phyloP scores from a whole-genome alignment of 2,329 filamentous ascomycete species.

The Fusarium papillatum region DNA sequence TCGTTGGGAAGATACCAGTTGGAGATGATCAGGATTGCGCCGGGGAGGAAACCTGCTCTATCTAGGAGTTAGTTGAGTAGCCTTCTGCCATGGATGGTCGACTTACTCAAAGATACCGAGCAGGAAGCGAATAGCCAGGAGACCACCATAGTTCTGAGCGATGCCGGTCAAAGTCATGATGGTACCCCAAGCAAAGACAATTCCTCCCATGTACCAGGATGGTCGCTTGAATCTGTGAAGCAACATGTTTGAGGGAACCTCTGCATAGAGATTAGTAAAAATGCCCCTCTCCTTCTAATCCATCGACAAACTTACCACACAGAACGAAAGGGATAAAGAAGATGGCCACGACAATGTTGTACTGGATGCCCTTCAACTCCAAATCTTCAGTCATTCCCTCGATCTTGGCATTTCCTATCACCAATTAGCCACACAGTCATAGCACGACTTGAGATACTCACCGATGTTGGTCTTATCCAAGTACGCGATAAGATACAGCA shows the following conservation, averaged over 20 bases:
- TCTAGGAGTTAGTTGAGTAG: neutral
- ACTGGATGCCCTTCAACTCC: constrained; percentile 68
- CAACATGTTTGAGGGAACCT: neutral
- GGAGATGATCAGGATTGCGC: constrained; percentile 42
- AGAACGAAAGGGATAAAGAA: constrained; percentile 65
- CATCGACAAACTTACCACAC: neutral
- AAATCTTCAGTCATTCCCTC: constrained; percentile 49
- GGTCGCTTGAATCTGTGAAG: constrained; percentile 32
- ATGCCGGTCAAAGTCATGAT: constrained; percentile 54
- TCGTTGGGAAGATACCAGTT: constrained; percentile 47
- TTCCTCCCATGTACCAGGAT: constrained; percentile 52
- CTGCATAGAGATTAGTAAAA: neutral
- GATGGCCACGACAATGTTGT: constrained; percentile 46
- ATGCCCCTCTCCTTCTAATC: neutral
- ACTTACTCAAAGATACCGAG: constrained; percentile 54
- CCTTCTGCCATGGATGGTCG: too few species aligned
- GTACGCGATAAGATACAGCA: constrained; percentile 57
- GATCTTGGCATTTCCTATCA: constrained; percentile 63
- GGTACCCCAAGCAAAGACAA: constrained; percentile 52
- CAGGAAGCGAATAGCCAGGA: constrained; percentile 56
- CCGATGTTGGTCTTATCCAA: constrained; percentile 45
- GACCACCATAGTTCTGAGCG: constrained; percentile 53
- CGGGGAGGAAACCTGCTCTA: constrained; percentile 49
- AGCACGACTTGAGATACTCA: neutral
- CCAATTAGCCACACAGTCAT: neutral